These are phyloP conservation scores for Fagopyrum esculentum DNA, from an alignment of 148 eudicot species.

Conservation along the genomic window DNA sequence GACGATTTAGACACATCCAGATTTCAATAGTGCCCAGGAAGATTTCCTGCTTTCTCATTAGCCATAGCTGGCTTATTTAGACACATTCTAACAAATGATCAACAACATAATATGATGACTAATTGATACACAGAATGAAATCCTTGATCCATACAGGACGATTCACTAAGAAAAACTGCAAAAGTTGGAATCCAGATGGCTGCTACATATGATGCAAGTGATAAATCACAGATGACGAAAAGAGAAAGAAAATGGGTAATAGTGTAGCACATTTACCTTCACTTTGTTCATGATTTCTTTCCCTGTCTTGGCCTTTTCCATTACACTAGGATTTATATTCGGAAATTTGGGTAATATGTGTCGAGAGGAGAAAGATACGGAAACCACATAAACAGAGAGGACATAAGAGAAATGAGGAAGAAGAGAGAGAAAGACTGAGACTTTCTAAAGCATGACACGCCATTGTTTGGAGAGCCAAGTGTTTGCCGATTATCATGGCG, in stretches of 20 bases:
- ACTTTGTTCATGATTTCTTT: constrained; percentile 7
- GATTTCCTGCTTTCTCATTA: no score
- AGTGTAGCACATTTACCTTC: background rate
- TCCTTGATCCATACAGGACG: no score
- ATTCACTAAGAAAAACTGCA: background rate
- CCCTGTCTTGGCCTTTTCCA: background rate
- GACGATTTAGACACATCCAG: no score
- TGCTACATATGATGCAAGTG: no score
- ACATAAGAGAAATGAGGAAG: background rate
- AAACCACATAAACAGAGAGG: background rate
- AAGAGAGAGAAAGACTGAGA: background rate
- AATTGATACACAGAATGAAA: no score
- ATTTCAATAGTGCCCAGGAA: no score
- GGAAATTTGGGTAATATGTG: background rate
- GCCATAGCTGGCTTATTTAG: no score
- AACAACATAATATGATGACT: no score
- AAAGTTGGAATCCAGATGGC: background rate
- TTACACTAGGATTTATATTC: background rate
- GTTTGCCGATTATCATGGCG: background rate
- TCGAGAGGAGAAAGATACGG: background rate
- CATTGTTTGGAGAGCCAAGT: background rate
- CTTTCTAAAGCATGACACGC: background rate
- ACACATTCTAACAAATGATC: no score
- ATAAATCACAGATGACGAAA: background rate
- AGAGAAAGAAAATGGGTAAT: background rate